Conservation (phyloP, 768 basidiomycete species). For the Agaricus blazei region DNA sequence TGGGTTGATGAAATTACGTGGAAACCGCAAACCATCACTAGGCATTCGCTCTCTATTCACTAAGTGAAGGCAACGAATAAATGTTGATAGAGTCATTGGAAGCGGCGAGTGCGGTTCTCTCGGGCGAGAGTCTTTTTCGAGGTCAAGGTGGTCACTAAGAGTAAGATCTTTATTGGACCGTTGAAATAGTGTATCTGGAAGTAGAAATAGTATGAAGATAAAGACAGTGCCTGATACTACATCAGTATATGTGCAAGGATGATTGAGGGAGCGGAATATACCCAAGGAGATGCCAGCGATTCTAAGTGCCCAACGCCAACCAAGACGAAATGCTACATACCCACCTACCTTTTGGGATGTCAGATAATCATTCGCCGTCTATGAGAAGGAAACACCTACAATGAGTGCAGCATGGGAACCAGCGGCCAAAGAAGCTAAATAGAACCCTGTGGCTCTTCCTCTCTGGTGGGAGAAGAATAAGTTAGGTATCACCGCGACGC, state of each 20-base stretch:
- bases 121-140: neutral
- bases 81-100: neutral
- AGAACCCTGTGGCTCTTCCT: constrained; percentile 37
- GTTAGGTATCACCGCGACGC: constrained; percentile 34
- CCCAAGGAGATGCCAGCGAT: constrained; percentile 34
- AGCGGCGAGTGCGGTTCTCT: neutral
- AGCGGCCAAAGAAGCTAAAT: constrained; percentile 32
- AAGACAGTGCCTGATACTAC: constrained; percentile 23
- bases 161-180: neutral
- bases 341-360: constrained; percentile 23
- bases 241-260: constrained; percentile 30
- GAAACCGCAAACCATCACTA: neutral
- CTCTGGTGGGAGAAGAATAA: constrained; percentile 30
- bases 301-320: constrained; percentile 41
- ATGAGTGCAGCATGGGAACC: constrained; percentile 36
- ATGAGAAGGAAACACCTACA: constrained; percentile 16
- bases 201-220: constrained; percentile 17
- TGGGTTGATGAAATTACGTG: neutral
- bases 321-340: constrained; percentile 27
- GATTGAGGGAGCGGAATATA: constrained; percentile 22
- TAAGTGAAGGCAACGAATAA: neutral
- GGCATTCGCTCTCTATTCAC: neutral
- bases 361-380: too few relatives aligned
- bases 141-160: neutral
- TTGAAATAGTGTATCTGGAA: constrained; percentile 4